phyloP scores from a whole-genome alignment of 169 alveolate species.

The Plasmodium reichenowi region DNA sequence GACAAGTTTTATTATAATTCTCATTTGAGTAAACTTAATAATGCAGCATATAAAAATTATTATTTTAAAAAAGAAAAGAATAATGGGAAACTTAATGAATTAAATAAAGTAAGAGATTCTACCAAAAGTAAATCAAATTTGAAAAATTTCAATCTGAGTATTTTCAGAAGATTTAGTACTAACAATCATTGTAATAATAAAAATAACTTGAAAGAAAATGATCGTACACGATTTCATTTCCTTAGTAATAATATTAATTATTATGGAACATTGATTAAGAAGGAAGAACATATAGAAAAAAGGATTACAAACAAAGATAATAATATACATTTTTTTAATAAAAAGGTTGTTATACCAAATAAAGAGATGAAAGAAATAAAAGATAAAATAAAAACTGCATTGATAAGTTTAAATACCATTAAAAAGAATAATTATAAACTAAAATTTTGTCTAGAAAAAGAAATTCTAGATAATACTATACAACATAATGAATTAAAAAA shows the following conservation, averaged over 20 bases:
- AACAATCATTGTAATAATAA: conserved; percentile 32
- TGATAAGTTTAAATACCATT: conserved; percentile 58
- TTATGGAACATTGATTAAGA: conserved; percentile 75
- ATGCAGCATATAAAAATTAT: not conserved
- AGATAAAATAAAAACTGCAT: conserved; percentile 49
- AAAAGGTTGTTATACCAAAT: conserved; percentile 56
- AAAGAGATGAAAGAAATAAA: conserved; percentile 60
- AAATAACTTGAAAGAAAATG: conserved; percentile 31
- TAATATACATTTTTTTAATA: conserved; percentile 8
- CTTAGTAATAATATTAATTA: conserved; percentile 71
- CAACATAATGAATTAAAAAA: conserved; percentile 74
- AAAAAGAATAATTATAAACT: conserved; percentile 74
- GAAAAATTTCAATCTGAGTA: conserved; percentile 63
- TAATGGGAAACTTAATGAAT: conserved; percentile 14
- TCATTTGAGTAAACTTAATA: not conserved
- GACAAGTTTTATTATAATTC: not conserved
- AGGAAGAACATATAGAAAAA: conserved; percentile 28
- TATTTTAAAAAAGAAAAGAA: not conserved
- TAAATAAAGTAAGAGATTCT: conserved; percentile 15
- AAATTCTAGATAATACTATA: conserved; percentile 72
- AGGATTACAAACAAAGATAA: conserved; percentile 1
- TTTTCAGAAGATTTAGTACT: conserved; percentile 61
- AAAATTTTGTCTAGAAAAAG: conserved; percentile 72
- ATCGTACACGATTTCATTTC: conserved; percentile 31
- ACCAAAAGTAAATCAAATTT: conserved; percentile 18